Base-by-base conservation (phyloP, 2,329 filamentous ascomycete species). In the Aspergillus pseudoviridinutans region DNA sequence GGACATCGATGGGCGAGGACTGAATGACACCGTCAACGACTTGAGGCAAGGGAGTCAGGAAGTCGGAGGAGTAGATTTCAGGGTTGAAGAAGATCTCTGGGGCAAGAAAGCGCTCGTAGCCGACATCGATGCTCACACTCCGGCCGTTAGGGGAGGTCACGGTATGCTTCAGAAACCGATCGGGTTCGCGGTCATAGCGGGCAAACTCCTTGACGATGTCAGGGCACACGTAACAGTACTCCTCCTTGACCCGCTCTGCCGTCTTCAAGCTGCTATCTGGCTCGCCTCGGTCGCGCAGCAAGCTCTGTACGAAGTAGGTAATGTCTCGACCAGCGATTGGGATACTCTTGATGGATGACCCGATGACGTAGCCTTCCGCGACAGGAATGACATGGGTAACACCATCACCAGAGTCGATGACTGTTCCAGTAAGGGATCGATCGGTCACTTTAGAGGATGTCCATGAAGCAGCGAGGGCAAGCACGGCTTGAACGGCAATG, bases 41-140 rank as follows among this genome's bases (percentile, higher is more conserved):
- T 52, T 85, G 90, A 25, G 94, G 94, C 8, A 99, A 84, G 14
- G 94, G 94, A 12, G 94, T 99, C 64, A 99, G 80, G 81, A 99
- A 99, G 74, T 99, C 94, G 65, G 93, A 97, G 61, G 91, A 96
- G 83, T 97, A 97, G 70, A 99, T 99, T 79, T 99, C 94, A 29
- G 94, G 94, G 78, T 99, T 99, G 86, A 99, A 99, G 79, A 99
- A 99, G 72, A 99, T 99, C 76, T 99, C 94, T 25, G 95, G 95
- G 2, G 94, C 94, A 59, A 99, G 83, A 83, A 99, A 99, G 35
- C 94, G 90, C 77, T 99, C 94, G 78, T 97, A 99, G 54, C 94
- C 94, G 54, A 99, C 90, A 69, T 99, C 95, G 50, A 99, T 91
- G 1, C 82, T 84, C 24, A 93, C 87, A 66, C 90, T 87, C 66